These are phyloP conservation scores for Boletales sp. DNA, from an alignment of 768 basidiomycete genomes.

Conservation along the genomic window DNA sequence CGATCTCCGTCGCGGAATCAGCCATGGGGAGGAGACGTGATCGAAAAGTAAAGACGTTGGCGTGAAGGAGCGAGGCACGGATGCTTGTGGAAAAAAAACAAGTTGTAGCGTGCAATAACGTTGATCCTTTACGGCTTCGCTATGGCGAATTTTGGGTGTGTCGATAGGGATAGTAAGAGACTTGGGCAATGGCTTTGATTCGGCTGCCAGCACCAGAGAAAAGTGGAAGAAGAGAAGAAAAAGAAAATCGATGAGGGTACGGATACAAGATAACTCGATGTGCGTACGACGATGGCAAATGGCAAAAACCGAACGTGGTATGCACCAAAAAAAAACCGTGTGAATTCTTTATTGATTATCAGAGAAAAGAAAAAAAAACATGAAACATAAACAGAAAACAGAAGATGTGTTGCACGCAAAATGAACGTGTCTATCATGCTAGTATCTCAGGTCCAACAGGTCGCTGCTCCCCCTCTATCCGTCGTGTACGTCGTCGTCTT, in stretches of 20 bases:
- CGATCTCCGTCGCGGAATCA: slow-evolving; percentile 86
- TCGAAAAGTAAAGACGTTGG: slow-evolving; percentile 14
- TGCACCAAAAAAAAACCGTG: slow-evolving; percentile 29
- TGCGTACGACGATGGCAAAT: slow-evolving; percentile 24
- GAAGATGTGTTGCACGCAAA: no score
- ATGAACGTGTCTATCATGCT: no score
- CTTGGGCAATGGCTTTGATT: slow-evolving; percentile 17
- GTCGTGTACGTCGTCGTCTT: slow-evolving; percentile 28
- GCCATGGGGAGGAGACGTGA: slow-evolving; percentile 48
- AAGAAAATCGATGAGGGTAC: slow-evolving; percentile 32
- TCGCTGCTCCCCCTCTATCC: slow-evolving; percentile 8
- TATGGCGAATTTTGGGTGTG: slow-evolving; percentile 18
- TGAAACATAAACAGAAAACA: no score
- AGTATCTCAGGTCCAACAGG: no score
- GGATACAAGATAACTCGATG: slow-evolving; percentile 35
- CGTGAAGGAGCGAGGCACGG: slow-evolving; percentile 12
- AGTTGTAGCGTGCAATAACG: slow-evolving; percentile 15
- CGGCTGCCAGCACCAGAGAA: slow-evolving; percentile 21
- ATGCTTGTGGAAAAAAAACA: slow-evolving; percentile 27
- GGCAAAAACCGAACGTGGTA: slow-evolving; percentile 32
- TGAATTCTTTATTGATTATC: slow-evolving; percentile 10
- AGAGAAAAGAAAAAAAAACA: no score
- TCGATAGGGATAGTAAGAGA: slow-evolving; percentile 1
- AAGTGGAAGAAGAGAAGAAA: slow-evolving; percentile 8
- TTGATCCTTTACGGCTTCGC: slow-evolving; percentile 18